Conservation (phyloP, 768 basidiomycete species). For the Gelatoporia subvermispora region DNA sequence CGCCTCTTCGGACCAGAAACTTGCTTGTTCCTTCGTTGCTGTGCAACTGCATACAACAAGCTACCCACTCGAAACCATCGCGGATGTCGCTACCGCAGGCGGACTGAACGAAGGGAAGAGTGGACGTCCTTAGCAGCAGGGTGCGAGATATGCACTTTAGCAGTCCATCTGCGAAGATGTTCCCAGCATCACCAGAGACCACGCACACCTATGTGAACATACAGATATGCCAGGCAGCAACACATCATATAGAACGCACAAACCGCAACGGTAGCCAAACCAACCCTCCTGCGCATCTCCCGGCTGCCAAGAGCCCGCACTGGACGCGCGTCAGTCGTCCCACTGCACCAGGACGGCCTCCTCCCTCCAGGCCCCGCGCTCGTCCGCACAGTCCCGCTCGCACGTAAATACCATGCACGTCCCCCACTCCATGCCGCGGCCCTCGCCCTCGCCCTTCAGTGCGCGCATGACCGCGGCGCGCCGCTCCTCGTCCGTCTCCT, state of each 20-base stretch:
- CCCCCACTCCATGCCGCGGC: constrained; percentile 90
- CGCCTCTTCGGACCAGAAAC: no score
- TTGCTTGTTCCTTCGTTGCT: no score
- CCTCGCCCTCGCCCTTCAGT: constrained; percentile 42
- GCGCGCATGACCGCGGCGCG: constrained; percentile 53
- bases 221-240: neutral
- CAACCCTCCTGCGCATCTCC: no score
- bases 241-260: no score
- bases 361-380: constrained; percentile 57
- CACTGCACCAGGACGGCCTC: constrained; percentile 74
- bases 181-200: neutral
- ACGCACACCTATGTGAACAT: neutral
- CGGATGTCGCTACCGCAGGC: no score
- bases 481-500: constrained; percentile 63
- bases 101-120: no score
- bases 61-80: no score
- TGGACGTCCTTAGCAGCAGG: no score
- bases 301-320: neutral
- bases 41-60: no score
- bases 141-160: no score
- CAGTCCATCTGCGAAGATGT: neutral
- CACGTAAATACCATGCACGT: constrained; percentile 89
- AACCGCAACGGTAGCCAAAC: no score
- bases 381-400: constrained; percentile 54
- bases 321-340: constrained; percentile 46